Evolutionary conservation across 2,329 filamentous ascomycete species (phyloP), one percentile per base, ranked within the genome.

Genomic region (Calonectria leucothoes): DNA sequence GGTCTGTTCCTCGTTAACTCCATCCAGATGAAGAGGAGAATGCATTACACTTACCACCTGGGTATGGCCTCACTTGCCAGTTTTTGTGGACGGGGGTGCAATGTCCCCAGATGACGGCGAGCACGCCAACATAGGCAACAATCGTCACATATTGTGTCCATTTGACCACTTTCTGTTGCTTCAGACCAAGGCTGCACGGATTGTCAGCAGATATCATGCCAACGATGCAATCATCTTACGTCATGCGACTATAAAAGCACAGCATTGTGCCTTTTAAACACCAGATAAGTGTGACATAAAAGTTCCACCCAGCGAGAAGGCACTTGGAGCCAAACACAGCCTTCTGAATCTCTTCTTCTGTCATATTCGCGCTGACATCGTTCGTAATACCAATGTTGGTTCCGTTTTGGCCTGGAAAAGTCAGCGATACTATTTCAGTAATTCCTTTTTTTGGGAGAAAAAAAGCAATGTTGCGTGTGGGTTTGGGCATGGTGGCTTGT

Each of bases 241-340:
- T 87, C 73, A 87, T 81, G 51, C 86, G 82, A 59, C 82, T 80
- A 73, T 85, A 87, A 70, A 87, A 85, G 72, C 83, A 87, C n/a
- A 87, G 75, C 77, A 87, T 85, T 73, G 84, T 84, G 6, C 82
- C 84, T 71, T 87, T 87, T 29, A 87, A 78, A 59, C 81, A 76
- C 84, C 86, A 87, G 23, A 87, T 86, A 20, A 87, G 75, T 6
- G 83, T 83, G 8, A 85, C 81, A 69, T 87, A 87, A 66, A 83
- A 82, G 55, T 82, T 82, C 86, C 86, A 87, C 14, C 84, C 84
- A 3, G 83, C 81, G 49, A 83, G 66, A 27, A 83, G 78, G 65
- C 79, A 82, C 17, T 83, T 83, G 5, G 76, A 85, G 2, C 86
- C 86, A 42, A 82, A 78, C 23, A 80, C 80, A 0, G 82, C 73